These are phyloP conservation scores for Fibroporia radiculosa DNA, from an alignment of 768 basidiomycete species.

Conservation along the genomic window DNA sequence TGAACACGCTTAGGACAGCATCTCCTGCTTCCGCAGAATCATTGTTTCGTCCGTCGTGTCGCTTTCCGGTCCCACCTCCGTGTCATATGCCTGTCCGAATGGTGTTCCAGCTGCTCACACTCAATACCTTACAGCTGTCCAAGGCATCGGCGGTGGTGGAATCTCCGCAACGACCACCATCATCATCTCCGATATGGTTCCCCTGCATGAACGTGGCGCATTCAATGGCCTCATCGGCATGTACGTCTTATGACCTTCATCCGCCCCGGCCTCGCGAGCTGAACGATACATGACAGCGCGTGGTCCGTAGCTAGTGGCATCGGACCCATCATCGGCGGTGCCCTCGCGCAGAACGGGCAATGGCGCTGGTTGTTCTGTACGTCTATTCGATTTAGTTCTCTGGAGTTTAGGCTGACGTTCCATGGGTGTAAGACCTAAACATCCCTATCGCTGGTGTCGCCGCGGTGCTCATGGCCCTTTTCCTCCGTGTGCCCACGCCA, in stretches of 20 bases:
- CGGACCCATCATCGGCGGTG: conserved; percentile 24
- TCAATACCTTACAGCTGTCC: conserved; percentile 18
- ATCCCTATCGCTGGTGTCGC: conserved; percentile 5
- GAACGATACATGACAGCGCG: too few species aligned
- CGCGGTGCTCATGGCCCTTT: not conserved
- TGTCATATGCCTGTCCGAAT: too few species aligned
- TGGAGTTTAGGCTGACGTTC: not conserved
- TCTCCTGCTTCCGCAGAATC: too few species aligned
- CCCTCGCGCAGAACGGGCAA: conserved; percentile 4
- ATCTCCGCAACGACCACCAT: conserved; percentile 17
- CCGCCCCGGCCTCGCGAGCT: too few species aligned
- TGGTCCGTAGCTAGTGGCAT: conserved; percentile 16
- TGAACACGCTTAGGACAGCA: too few species aligned
- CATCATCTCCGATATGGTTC: conserved; percentile 20
- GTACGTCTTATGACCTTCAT: too few species aligned
- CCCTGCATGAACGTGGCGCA: conserved; percentile 27
- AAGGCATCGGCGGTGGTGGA: conserved; percentile 20
- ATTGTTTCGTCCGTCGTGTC: too few species aligned
- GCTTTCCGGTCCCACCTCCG: too few species aligned
- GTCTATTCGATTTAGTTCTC: not conserved
- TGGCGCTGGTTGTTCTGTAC: conserved; percentile 16
- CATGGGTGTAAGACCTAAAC: conserved; percentile 4
- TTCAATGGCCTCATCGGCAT: conserved; percentile 12
- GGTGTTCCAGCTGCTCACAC: too few species aligned
- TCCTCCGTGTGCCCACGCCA: conserved; percentile 13